phyloP scores from a whole-genome alignment of 2,329 filamentous ascomycete genomes.

The Nigrograna mackinnonii region DNA sequence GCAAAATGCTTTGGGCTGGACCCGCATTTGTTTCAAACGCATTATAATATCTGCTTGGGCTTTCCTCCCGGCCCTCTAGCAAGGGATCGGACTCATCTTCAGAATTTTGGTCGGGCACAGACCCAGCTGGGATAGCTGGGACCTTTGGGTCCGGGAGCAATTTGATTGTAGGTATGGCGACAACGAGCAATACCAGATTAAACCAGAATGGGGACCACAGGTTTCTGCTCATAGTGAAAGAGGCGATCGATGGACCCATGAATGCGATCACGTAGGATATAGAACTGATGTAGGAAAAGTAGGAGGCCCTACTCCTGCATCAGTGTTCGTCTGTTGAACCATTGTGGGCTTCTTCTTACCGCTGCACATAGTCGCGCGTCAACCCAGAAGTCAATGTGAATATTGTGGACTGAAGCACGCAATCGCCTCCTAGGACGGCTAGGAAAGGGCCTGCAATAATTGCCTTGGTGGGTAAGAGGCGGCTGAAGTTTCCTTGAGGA shows the following conservation, averaged over 20 bases:
- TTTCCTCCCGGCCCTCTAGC: conserved; percentile 14
- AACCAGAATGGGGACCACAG: conserved; percentile 42
- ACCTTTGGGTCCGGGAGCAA: conserved; percentile 14
- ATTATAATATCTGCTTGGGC: conserved; percentile 17
- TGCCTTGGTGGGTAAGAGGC: conserved; percentile 29
- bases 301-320: conserved; percentile 27
- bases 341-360: conserved; percentile 9
- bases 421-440: conserved; percentile 37
- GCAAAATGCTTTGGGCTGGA: conserved; percentile 14
- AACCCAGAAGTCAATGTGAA: conserved; percentile 37
- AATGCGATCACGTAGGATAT: conserved; percentile 38
- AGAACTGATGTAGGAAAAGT: conserved; percentile 40
- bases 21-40: conserved; percentile 25
- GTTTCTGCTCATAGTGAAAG: conserved; percentile 35
- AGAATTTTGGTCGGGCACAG: not conserved
- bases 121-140: not conserved
- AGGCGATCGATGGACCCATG: conserved; percentile 37
- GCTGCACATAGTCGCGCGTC: conserved; percentile 32
- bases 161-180: conserved; percentile 27
- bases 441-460: conserved; percentile 36
- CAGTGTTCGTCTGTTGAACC: not conserved
- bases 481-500: conserved; percentile 22
- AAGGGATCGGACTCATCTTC: conserved; percentile 22
- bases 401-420: conserved; percentile 39
- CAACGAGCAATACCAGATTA: conserved; percentile 28